A percentile compares a stretch with the other conserved stretches of the same genome.
Conservation (phyloP, 2,329 filamentous ascomycete genomes). For the Colletotrichum gigasporum region DNA sequence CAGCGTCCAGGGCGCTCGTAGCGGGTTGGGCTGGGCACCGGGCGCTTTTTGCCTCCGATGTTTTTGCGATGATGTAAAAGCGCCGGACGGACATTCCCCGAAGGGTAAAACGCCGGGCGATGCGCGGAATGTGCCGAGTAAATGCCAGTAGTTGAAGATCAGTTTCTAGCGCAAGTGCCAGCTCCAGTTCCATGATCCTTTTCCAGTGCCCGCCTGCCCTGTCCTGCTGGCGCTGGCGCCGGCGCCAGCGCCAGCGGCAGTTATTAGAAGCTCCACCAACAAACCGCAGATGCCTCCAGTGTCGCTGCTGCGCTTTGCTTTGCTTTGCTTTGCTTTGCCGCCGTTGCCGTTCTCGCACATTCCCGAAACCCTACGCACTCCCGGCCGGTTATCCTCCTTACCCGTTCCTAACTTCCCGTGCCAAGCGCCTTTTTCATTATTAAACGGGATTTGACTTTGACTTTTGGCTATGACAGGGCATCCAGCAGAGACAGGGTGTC, state of each 20-base stretch:
- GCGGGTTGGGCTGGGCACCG: no score
- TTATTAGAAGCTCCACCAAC: background rate
- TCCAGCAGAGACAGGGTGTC: background rate
- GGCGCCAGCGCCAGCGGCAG: no score
- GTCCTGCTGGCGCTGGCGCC: no score
- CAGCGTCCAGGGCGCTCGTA: no score
- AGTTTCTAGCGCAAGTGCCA: no score
- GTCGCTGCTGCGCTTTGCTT: background rate
- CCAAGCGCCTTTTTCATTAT: background rate
- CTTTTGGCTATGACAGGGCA: background rate
- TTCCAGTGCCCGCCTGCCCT: no score
- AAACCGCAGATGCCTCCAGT: background rate
- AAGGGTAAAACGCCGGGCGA: conserved; percentile 6
- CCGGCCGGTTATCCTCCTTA: conserved; percentile 2
- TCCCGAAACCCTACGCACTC: background rate
- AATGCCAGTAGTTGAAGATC: conserved; percentile 15
- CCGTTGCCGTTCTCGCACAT: no score
- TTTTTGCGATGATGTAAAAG: conserved; percentile 10
- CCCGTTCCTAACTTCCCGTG: background rate
- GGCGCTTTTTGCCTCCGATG: conserved; percentile 23
- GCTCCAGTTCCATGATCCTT: no score
- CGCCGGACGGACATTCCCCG: conserved; percentile 10
- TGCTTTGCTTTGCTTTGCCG: no score
- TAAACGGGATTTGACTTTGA: background rate
- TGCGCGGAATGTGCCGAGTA: conserved; percentile 29